Evolutionary conservation across 179 eudicot genomes (phyloP).

Genomic region (Actinidia chinensis): DNA sequence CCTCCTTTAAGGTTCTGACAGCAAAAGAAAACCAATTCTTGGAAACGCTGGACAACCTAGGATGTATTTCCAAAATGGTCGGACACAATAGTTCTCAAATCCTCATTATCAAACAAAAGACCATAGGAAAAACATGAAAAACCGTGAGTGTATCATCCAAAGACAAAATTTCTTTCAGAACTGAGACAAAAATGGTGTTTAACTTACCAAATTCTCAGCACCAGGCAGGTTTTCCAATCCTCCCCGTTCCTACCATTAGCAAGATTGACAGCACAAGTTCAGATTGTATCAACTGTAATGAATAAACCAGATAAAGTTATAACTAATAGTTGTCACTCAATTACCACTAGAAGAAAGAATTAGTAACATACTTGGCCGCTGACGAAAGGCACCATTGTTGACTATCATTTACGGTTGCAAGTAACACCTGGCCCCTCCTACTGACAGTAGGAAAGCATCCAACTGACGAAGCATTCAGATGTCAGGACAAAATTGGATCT

Average conservation of each 20-base stretch:
- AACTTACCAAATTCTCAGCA: slow-evolving; percentile 84
- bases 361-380: slow-evolving; percentile 75
- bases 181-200: not conserved
- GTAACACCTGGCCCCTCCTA: slow-evolving; percentile 87
- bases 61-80: not conserved
- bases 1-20: slow-evolving; percentile 95
- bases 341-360: not conserved
- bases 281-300: slow-evolving; percentile 83
- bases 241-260: slow-evolving; percentile 97
- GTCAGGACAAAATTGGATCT: slow-evolving; percentile 93
- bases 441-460: slow-evolving; percentile 95
- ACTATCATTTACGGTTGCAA: slow-evolving; percentile 95
- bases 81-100: slow-evolving; percentile 1
- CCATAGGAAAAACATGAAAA: not conserved
- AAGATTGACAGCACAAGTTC: slow-evolving; percentile 96
- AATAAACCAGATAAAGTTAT: slow-evolving; percentile 5
- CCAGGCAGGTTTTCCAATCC: slow-evolving; percentile 99
- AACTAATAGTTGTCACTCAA: not conserved
- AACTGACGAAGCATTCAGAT: slow-evolving; percentile 79
- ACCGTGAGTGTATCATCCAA: not conserved
- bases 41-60: slow-evolving; percentile 98
- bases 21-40: slow-evolving; percentile 95
- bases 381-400: slow-evolving; percentile 85
- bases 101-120: not conserved
- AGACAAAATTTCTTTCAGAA: not conserved